Evolutionary conservation across 1,284 basidiomycete species (phyloP).

Genomic region (Tremellales sp.): DNA sequence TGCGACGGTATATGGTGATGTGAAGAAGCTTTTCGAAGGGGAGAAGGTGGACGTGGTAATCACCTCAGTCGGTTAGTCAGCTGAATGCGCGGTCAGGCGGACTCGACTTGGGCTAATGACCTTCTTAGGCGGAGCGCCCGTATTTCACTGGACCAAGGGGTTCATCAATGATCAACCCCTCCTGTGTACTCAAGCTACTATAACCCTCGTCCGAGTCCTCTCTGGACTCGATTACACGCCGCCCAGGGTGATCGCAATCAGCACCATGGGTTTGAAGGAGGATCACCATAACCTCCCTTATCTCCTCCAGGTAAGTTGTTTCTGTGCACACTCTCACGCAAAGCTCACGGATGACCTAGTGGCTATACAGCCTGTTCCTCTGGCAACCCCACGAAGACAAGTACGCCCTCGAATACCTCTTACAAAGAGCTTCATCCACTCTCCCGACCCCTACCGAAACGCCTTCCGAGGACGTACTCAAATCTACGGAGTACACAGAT

Average conservation of each 20-base stretch:
- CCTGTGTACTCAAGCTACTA: conserved; percentile 17
- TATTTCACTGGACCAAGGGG: conserved; percentile 12
- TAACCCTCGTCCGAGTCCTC: conserved; percentile 17
- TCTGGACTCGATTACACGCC: neutral
- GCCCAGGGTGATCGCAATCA: conserved; percentile 23
- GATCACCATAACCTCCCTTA: conserved; percentile 23
- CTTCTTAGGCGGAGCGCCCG: conserved; percentile 17
- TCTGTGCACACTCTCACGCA: neutral
- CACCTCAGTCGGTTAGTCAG: conserved; percentile 25
- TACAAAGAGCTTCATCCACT: conserved; percentile 11
- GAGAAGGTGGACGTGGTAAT: conserved; percentile 20
- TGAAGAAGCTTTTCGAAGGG: conserved; percentile 16
- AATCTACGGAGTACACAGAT: neutral
- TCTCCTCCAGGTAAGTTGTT: conserved; percentile 17
- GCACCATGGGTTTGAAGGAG: conserved; percentile 29
- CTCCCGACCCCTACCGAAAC: conserved; percentile 4
- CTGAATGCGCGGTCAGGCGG: too few species aligned
- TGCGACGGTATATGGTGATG: conserved; percentile 21
- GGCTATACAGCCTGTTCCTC: conserved; percentile 21
- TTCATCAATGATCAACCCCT: conserved; percentile 18
- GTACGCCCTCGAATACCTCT: conserved; percentile 25
- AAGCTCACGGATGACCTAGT: conserved; percentile 3
- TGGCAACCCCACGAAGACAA: conserved; percentile 29
- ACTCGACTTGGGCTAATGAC: too few species aligned
- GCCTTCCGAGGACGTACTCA: conserved; percentile 6